Evolutionary conservation across 768 basidiomycete genomes (phyloP), one percentile per base, ranked within the genome.

Genomic region (Psilocybe subaeruginosa): DNA sequence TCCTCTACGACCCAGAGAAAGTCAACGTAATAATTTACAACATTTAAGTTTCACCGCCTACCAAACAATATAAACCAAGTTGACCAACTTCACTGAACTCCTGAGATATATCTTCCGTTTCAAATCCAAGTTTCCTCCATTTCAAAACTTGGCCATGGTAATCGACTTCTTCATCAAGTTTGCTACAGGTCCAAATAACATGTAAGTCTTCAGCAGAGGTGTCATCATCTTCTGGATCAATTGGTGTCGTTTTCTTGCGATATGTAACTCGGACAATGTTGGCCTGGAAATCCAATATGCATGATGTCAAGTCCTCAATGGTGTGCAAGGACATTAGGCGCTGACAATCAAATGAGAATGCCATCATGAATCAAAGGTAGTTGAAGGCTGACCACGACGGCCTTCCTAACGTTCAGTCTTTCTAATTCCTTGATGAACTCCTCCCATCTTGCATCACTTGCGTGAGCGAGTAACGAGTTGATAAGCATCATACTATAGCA

Each of bases 281-380:
- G 29, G 91, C 88, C 77, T 95, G 93, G 73, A 95, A 95, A 70
- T 95, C 91, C 58, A 95, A 81, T 50, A 95, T 89, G 60, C 88
- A 89, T 0, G 92, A 94, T 6, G 89, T 87, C 56, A 94, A 77
- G 69, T 95, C 93, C 64, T 93, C 91, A 52, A 87, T 85, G 30
- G 87, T 89, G 66, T 92, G 90, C 31, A 89, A 82, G 7, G 89
- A 87, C 92, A 94, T 95, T 51, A 95, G 81, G 59, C 88, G 86
- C 92, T 95, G 66, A 16, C 30, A 31, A 46, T 43, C 29, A 43
- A 57, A 57, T 51, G 61, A 56, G 31, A 58, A 30, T 43, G 31
- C 30, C 19, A 23, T 23, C 17, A n/a, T 16, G 8, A 46, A 31
- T 23, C 23, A 35, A 30, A 51, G 23, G 27, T 11, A 39, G n/a